Evolutionary conservation across 768 basidiomycete species (phyloP).

Genomic region (Scleroderma citrinum): DNA sequence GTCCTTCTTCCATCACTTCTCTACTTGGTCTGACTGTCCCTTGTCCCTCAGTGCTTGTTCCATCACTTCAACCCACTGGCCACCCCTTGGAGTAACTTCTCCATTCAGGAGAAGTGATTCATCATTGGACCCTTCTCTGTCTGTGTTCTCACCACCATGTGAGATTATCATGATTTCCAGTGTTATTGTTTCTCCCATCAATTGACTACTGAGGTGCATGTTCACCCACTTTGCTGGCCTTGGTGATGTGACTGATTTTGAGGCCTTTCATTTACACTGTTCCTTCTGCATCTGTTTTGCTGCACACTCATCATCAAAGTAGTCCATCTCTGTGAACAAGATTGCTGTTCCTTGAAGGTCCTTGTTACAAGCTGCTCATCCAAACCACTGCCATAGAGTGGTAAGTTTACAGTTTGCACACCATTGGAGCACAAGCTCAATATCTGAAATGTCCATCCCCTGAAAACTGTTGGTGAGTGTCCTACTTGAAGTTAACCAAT

Average conservation of each 20-base stretch:
- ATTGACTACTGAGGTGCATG: too few species aligned
- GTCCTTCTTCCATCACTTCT: constrained; percentile 3
- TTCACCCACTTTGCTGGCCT: too few species aligned
- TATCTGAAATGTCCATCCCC: constrained; percentile 33
- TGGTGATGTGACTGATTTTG: background rate
- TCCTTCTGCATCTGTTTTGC: background rate
- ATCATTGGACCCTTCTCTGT: background rate
- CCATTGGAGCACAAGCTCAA: constrained; percentile 33
- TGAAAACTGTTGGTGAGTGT: constrained; percentile 3
- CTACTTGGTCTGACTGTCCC: constrained; percentile 1
- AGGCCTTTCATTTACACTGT: background rate
- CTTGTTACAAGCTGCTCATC: constrained; percentile 19
- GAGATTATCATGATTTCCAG: background rate
- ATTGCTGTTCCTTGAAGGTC: constrained; percentile 14
- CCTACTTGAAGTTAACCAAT: too few species aligned
- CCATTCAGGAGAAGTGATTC: background rate
- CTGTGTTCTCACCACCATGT: too few species aligned
- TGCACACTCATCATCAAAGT: constrained; percentile 18
- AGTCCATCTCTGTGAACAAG: constrained; percentile 24
- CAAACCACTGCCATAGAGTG: constrained; percentile 31
- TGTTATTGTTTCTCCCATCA: too few species aligned
- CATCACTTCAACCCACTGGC: background rate
- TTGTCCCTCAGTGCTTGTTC: background rate
- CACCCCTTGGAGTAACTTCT: background rate
- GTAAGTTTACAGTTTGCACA: constrained; percentile 16